phyloP scores from a whole-genome alignment of 352 stramenopile species.

The Vaucheria bursata region DNA sequence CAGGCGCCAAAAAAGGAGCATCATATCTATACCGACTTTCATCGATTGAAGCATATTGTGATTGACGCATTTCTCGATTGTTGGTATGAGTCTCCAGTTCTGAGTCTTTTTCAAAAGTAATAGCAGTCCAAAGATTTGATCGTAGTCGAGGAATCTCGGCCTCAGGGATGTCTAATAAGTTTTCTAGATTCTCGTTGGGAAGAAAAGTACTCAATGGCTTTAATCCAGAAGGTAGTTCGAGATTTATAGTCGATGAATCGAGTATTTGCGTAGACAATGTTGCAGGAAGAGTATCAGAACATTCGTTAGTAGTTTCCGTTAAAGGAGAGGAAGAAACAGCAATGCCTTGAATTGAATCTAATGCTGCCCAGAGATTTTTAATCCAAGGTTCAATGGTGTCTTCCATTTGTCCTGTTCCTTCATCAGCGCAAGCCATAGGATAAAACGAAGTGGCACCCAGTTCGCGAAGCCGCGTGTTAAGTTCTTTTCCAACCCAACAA shows the following conservation, averaged over 20 bases:
- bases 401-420: slow-evolving; percentile 42
- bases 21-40: slow-evolving; percentile 20
- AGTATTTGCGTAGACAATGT: not conserved
- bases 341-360: not conserved
- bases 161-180: not conserved
- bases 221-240: not conserved
- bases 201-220: not conserved
- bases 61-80: not conserved
- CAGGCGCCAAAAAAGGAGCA: slow-evolving; percentile 16
- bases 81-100: not conserved
- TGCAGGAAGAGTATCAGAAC: not conserved
- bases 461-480: slow-evolving; percentile 70
- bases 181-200: not conserved
- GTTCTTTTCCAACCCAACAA: slow-evolving; percentile 65
- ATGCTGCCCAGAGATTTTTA: slow-evolving; percentile 12
- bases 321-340: not conserved
- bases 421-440: slow-evolving; percentile 31
- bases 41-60: not conserved
- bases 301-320: not conserved
- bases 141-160: not conserved
- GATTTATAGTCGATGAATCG: not conserved
- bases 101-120: not conserved
- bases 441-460: slow-evolving; percentile 50
- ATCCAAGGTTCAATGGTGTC: slow-evolving; percentile 42
- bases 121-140: not conserved